Evolutionary conservation across 2,329 filamentous ascomycete species (phyloP).

Genomic region (Fusarium veterinarium): DNA sequence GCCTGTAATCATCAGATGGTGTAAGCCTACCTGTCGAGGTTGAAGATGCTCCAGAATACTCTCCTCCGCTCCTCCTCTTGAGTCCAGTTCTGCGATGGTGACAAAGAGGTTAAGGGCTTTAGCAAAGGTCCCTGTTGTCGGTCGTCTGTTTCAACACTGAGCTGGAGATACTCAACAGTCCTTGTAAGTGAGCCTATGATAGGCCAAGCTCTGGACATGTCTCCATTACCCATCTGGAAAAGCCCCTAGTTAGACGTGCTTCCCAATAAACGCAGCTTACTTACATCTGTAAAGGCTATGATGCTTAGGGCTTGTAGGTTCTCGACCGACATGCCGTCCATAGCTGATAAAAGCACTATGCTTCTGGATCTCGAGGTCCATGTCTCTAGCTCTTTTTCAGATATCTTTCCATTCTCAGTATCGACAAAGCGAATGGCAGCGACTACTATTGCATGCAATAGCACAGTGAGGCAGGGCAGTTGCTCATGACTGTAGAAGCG

Average conservation of each 20-base stretch:
- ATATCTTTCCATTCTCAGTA: background rate
- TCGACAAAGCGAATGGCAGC: constrained; percentile 36
- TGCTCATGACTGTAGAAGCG: constrained; percentile 37
- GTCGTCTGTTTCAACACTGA: constrained; percentile 43
- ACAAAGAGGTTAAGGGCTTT: constrained; percentile 5
- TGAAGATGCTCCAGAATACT: constrained; percentile 51
- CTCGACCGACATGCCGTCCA: constrained; percentile 40
- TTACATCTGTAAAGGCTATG: constrained; percentile 37
- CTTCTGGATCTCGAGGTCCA: constrained; percentile 30
- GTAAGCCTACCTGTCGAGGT: constrained; percentile 43
- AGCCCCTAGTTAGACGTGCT: fast-evolving
- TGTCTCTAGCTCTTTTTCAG: constrained; percentile 1
- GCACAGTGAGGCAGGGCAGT: constrained; percentile 17
- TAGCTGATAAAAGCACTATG: constrained; percentile 34
- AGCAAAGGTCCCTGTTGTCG: constrained; percentile 9
- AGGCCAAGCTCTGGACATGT: constrained; percentile 45
- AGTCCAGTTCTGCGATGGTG: constrained; percentile 45
- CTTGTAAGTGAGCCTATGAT: constrained; percentile 47
- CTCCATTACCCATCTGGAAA: constrained; percentile 45
- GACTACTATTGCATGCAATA: constrained; percentile 37
- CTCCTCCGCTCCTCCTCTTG: constrained; percentile 49
- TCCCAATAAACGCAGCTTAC: background rate
- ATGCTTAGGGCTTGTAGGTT: constrained; percentile 41
- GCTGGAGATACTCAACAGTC: constrained; percentile 47
- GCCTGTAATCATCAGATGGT: fast-evolving